Conservation (phyloP, 2,329 filamentous ascomycete species). For the Colletotrichum destructivum region DNA sequence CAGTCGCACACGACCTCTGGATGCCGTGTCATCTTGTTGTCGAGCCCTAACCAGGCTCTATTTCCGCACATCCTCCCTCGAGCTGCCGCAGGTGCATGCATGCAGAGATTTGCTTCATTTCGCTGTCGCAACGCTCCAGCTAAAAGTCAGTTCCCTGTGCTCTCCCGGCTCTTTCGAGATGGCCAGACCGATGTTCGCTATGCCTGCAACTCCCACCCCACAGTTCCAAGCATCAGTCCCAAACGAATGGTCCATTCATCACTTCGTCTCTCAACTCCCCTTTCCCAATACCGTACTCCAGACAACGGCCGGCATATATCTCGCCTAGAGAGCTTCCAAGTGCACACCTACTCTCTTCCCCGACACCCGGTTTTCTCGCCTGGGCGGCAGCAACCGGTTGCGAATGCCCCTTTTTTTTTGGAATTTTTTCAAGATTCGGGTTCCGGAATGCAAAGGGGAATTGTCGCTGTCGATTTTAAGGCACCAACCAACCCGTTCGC, state of each 20-base stretch:
- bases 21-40: not conserved
- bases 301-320: conserved; percentile 22
- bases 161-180: conserved; percentile 8
- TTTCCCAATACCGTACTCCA: conserved; percentile 31
- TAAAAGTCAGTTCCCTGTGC: conserved; percentile 3
- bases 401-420: conserved; percentile 16
- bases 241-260: conserved; percentile 37
- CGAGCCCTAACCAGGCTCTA: not conserved
- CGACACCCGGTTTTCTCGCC: conserved; percentile 22
- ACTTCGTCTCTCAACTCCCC: conserved; percentile 33
- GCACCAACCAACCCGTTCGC: conserved; percentile 27
- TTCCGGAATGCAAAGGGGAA: conserved; percentile 26
- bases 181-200: conserved; percentile 15
- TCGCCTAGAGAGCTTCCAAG: not conserved
- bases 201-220: not conserved
- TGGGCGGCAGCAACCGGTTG: conserved; percentile 31
- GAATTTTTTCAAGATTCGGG: too few species aligned
- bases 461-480: conserved; percentile 17
- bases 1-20: not conserved
- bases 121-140: conserved; percentile 25
- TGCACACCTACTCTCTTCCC: not conserved
- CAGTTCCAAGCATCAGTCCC: conserved; percentile 13
- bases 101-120: conserved; percentile 29
- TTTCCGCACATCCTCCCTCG: conserved; percentile 12
- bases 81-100: conserved; percentile 20